Base-by-base conservation (phyloP, 2,329 filamentous ascomycete species). In the Ophiostoma fasciatum region DNA sequence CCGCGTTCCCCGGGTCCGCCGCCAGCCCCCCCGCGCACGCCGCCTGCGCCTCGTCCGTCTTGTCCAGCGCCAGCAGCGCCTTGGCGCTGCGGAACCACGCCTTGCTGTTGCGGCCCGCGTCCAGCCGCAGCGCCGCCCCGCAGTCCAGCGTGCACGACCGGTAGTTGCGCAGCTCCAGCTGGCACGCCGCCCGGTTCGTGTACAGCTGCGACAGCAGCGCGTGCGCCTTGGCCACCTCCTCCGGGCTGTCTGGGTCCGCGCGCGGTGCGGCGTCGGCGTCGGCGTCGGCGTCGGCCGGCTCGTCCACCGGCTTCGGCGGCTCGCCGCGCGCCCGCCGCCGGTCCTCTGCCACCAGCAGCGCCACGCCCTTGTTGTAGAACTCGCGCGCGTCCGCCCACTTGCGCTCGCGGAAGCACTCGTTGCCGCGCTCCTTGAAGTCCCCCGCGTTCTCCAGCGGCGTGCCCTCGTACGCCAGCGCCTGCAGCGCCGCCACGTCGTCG, bases 391-490 rank as follows among this genome's bases (percentile, higher is more conserved):
- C 85, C 19, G 58, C 64, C 74, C 80, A 94, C 32, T 73, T 66
- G 55, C 75, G 77, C 37, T 66, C 66, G 48, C 70, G 68, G 52
- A 92, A 93, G 50, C 73, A 77, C 49, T 96, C 88, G 54, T 98
- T 98, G 23, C 90, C 90, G 46, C 84, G 82, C 53, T 88, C 79
- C 49, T 90, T 84, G 62, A 94, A 94, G 45, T 83, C 83, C 30
- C 70, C 61, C 15, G 77, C 81, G 42, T 93, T 78, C 55, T 96
- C 88, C 9, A 77, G 68, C 33, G 82, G 75, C 8, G 85, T 87
- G 15, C 90, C 92, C 61, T 98, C 90, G 53, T 94, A 94, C 21
- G 84, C 83, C 27, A 98, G 64, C 0, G 90, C 88, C 52, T 82
- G 80, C 41, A 98, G 67, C 1, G 90, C 92, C 48, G 92, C 85